These are phyloP conservation scores for Phoenix dactylifera DNA, from an alignment of 176 grass and related monocot genomes.

Conservation along the genomic window DNA sequence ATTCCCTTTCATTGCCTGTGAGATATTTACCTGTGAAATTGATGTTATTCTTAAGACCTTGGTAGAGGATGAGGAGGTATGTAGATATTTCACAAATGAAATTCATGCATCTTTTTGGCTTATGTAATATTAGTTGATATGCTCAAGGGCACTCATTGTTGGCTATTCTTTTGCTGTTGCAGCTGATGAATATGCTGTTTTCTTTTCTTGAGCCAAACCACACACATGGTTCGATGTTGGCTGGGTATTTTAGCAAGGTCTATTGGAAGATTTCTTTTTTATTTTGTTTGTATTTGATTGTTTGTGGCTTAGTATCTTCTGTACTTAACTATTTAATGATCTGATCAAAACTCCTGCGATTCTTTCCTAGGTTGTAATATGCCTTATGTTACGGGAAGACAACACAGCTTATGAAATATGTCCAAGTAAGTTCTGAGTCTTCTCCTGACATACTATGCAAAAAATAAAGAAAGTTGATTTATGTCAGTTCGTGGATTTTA, in stretches of 20 bases:
- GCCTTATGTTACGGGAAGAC: constrained; percentile 19
- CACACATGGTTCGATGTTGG: constrained; percentile 1
- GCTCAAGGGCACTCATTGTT: background rate
- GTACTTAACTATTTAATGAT: background rate
- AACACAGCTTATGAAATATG: constrained; percentile 6
- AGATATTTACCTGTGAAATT: constrained; percentile 22
- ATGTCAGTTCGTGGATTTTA: background rate
- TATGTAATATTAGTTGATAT: background rate
- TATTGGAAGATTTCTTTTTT: background rate
- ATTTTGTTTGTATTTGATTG: background rate
- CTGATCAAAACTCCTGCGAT: background rate
- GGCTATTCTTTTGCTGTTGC: constrained; percentile 6
- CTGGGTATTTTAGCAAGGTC: constrained; percentile 21
- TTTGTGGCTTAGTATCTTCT: background rate
- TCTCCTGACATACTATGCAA: background rate
- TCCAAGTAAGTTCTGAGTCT: constrained; percentile 13
- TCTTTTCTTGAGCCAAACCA: constrained; percentile 17
- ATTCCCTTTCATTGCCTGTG: constrained; percentile 19
- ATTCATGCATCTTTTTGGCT: background rate
- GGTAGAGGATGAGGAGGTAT: constrained; percentile 21
- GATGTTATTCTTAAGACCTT: constrained; percentile 17
- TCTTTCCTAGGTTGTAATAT: constrained; percentile 14
- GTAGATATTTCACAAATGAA: background rate
- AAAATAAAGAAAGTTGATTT: background rate
- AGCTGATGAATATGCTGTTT: constrained; percentile 21